Evolutionary conservation across 2,329 filamentous ascomycete genomes (phyloP), one percentile per base, ranked within the genome.

Genomic region (Scopulariopsis brevicaulis): DNA sequence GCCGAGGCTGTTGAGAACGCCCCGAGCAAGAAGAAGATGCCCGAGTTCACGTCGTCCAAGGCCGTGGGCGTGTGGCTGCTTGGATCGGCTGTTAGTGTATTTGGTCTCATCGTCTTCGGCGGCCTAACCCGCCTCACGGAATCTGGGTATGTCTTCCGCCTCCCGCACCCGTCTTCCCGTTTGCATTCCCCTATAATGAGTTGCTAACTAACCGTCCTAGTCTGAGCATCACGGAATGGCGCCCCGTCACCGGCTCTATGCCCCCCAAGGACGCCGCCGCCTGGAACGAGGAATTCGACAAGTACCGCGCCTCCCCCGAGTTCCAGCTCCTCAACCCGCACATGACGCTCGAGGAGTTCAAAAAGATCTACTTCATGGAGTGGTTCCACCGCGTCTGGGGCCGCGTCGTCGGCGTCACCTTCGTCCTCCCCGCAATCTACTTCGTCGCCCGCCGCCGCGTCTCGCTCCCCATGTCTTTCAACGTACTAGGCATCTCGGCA

Each of bases 301-400:
- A 95, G 73, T 99, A 99, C 77, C 86, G 87, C 63, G 83, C 87
- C 51, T 96, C 91, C 22, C 94, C 94, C 61, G 94, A 99, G 73
- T 99, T 93, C 75, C 84, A 89, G 68, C 82, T 91, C 61, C 80
- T 99, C 64, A 99, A 99, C 74, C 87, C 92, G 35, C 83, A 90
- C 70, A 99, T 99, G 94, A 87, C 82, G 35, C 78, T 99, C 59
- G 81, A 85, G 59, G 94, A 99, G 70, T 99, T 97, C 77, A 96
- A 97, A 73, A 87, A 94, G 70, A 99, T 99, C 64, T 99, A 97
- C 80, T 99, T 88, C 72, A 97, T 97, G 94, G 94, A 99, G 77
- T 99, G 94, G 94, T 85, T 86, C 51, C 94, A 99, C 72, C 84
- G 94, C 34, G 80, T 96, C 58, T 97, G 94, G 92, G 94, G 94